These are phyloP conservation scores for Picea sitchensis DNA, from an alignment of 75 land plant genomes.

Conservation along the genomic window DNA sequence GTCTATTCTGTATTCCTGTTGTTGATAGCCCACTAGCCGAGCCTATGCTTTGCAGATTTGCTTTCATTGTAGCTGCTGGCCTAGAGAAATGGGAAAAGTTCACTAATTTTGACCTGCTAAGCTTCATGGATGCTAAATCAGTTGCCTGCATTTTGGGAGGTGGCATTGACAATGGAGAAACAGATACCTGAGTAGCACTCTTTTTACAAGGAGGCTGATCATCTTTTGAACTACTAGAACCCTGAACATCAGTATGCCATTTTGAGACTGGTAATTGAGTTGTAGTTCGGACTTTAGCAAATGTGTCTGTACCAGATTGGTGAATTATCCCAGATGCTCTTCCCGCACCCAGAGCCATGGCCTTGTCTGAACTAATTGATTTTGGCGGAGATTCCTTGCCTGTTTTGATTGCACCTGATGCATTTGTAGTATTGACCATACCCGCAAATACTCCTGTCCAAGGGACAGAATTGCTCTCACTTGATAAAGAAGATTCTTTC, in stretches of 20 bases:
- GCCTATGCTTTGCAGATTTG: constrained; percentile 9
- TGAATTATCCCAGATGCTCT: constrained; percentile 1
- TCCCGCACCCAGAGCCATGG: constrained; percentile 3
- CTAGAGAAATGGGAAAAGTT: constrained; percentile 24
- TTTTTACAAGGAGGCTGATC: neutral
- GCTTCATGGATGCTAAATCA: constrained; percentile 1
- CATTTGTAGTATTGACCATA: neutral
- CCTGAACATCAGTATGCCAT: constrained; percentile 5
- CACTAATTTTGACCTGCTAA: neutral
- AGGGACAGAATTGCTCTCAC: neutral
- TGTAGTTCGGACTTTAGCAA: neutral
- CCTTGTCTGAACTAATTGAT: constrained; percentile 9
- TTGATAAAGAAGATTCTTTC: constrained; percentile 4
- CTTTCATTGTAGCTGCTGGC: constrained; percentile 31
- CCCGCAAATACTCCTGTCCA: constrained; percentile 1
- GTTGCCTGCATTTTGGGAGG: constrained; percentile 20
- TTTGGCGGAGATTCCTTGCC: constrained; percentile 6
- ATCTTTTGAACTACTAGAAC: neutral
- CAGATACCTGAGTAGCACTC: neutral
- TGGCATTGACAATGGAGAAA: constrained; percentile 10
- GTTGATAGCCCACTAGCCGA: constrained; percentile 6
- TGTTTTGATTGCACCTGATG: neutral
- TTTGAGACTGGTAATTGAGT: neutral
- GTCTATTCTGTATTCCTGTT: neutral
- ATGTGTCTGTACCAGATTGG: constrained; percentile 2